phyloP scores from a whole-genome alignment of 1,284 basidiomycete species.

The Marasmius sp. region DNA sequence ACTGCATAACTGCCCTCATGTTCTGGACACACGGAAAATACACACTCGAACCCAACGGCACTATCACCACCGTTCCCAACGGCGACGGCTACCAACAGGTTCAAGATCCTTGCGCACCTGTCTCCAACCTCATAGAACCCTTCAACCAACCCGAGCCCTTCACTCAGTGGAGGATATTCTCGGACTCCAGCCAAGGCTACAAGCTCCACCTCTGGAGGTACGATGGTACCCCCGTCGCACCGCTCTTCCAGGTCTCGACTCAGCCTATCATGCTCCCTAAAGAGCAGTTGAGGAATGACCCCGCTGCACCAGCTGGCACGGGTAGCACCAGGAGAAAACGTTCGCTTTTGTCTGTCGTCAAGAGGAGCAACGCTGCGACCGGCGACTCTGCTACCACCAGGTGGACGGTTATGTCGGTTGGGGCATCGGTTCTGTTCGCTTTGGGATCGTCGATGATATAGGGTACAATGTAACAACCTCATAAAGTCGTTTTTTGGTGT shows the following conservation, averaged over 20 bases:
- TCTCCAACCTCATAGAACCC: constrained; percentile 80
- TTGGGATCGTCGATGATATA: constrained; percentile 31
- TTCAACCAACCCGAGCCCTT: constrained; percentile 74
- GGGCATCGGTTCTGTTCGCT: constrained; percentile 27
- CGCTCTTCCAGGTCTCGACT: constrained; percentile 55
- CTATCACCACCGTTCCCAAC: constrained; percentile 69
- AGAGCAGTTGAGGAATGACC: constrained; percentile 46
- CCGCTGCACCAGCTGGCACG: constrained; percentile 22
- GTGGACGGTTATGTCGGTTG: constrained; percentile 25
- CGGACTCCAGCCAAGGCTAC: constrained; percentile 49
- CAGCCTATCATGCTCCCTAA: constrained; percentile 72
- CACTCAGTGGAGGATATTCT: constrained; percentile 57
- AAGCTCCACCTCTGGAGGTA: constrained; percentile 69
- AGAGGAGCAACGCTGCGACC: constrained; percentile 22
- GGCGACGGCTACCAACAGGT: constrained; percentile 89
- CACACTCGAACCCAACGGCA: constrained; percentile 68
- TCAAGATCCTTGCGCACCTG: constrained; percentile 86
- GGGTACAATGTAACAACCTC: constrained; percentile 2
- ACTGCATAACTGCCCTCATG: constrained; percentile 82
- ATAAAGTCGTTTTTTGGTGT: neutral
- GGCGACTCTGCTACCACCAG: constrained; percentile 14
- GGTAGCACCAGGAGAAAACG: constrained; percentile 20
- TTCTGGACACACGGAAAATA: constrained; percentile 87
- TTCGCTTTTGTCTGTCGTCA: constrained; percentile 6
- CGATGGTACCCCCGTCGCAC: constrained; percentile 63